phyloP scores from a whole-genome alignment of 495 filamentous ascomycete genomes.

The Penicillium angulare region DNA sequence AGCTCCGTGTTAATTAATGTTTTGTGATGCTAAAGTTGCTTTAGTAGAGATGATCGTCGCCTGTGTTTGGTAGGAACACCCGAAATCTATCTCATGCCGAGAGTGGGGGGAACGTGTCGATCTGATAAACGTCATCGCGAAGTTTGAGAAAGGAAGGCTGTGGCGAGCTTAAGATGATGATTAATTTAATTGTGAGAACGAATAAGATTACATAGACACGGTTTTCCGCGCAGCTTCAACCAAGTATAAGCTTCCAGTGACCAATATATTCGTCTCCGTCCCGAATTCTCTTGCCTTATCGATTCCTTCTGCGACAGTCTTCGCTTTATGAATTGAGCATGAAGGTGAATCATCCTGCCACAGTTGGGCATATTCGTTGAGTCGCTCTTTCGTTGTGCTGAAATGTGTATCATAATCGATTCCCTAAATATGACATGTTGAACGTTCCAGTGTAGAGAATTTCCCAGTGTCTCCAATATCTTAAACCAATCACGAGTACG shows the following conservation, averaged over 20 bases:
- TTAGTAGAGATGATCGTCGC: neutral
- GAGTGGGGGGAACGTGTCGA: neutral
- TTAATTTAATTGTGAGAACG: too few relatives aligned
- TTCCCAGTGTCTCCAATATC: neutral
- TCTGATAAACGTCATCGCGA: neutral
- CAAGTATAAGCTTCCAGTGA: conserved; percentile 63
- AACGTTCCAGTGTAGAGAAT: neutral
- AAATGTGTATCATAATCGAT: neutral
- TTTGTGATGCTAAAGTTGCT: neutral
- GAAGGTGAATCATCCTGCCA: neutral
- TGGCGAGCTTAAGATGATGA: too few relatives aligned
- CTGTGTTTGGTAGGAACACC: conserved; percentile 6
- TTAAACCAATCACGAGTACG: neutral
- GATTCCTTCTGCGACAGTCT: conserved; percentile 4
- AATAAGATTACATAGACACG: too few relatives aligned
- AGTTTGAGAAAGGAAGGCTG: neutral
- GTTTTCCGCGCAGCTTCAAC: conserved; percentile 14
- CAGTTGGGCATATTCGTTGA: neutral
- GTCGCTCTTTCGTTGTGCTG: neutral
- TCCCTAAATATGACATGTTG: neutral
- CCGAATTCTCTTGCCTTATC: conserved; percentile 25
- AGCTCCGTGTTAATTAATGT: neutral
- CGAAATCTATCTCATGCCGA: neutral
- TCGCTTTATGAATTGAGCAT: neutral
- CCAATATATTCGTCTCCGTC: conserved; percentile 41